Evolutionary conservation across 257 asterid species (phyloP).

Genomic region (Solanum lycopersicoides): DNA sequence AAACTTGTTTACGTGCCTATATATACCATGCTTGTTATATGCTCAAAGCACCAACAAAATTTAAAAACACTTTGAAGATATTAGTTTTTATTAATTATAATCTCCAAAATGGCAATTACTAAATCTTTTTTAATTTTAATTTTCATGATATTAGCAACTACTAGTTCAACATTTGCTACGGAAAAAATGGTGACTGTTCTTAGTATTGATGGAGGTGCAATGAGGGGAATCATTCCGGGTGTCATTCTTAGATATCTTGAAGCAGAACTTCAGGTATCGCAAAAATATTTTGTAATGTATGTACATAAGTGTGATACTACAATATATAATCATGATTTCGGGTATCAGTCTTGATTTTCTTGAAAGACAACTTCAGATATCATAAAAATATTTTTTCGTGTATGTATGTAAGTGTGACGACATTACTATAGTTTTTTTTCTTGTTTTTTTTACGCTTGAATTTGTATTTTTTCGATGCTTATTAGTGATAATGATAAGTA

Average conservation of each 20-base stretch:
- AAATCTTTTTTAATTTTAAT: not conserved
- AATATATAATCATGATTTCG: conserved; percentile 18
- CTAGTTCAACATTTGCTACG: not conserved
- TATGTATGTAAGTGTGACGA: too few species aligned
- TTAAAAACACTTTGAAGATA: too few species aligned
- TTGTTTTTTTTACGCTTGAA: not conserved
- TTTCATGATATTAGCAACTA: not conserved
- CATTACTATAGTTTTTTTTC: too few species aligned
- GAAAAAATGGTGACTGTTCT: conserved; percentile 29
- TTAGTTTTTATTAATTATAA: too few species aligned
- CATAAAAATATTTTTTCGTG: not conserved
- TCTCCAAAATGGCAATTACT: not conserved
- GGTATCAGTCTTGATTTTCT: conserved; percentile 41
- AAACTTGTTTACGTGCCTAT: too few species aligned
- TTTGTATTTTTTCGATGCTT: not conserved
- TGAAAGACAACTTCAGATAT: conserved; percentile 52
- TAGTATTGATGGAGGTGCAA: conserved; percentile 79
- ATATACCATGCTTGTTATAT: too few species aligned
- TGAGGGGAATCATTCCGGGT: conserved; percentile 56
- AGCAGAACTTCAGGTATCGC: conserved; percentile 49
- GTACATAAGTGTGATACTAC: too few species aligned
- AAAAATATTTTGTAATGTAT: too few species aligned
- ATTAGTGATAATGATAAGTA: too few species aligned
- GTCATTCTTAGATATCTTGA: conserved; percentile 43
- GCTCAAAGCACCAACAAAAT: too few species aligned